Conservation (phyloP, 352 stramenopile species). For the Globisporangium parvum region DNA sequence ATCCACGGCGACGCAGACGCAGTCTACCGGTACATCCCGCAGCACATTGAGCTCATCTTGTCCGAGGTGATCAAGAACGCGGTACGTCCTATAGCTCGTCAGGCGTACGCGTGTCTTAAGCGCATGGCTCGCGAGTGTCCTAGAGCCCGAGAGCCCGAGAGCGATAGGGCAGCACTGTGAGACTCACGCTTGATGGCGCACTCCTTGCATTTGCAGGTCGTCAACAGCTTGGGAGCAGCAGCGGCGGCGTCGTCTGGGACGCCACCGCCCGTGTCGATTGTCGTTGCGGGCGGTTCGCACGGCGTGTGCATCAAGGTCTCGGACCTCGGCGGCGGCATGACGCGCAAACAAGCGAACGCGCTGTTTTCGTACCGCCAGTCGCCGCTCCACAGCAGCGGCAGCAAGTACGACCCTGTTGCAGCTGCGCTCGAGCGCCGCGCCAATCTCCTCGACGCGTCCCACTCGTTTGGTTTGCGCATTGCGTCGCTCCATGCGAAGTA, state of each 20-base stretch:
- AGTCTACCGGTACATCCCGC: constrained; percentile 73
- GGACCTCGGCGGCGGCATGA: constrained; percentile 69
- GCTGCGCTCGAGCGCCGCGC: constrained; percentile 63
- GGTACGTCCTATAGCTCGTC: constrained; percentile 18
- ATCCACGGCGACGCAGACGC: constrained; percentile 43
- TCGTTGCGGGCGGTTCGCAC: constrained; percentile 57
- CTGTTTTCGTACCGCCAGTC: constrained; percentile 60
- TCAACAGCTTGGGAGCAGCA: constrained; percentile 51
- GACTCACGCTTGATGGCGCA: not conserved
- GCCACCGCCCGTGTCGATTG: constrained; percentile 49
- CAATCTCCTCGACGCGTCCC: constrained; percentile 56
- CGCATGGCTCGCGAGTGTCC: too few relatives aligned
- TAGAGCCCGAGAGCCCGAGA: too few relatives aligned
- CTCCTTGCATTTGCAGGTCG: not conserved
- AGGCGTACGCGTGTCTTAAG: not conserved
- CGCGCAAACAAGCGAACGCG: constrained; percentile 60
- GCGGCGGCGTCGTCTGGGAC: constrained; percentile 12
- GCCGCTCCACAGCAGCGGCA: constrained; percentile 5
- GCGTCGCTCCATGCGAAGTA: constrained; percentile 94
- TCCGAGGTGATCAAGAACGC: constrained; percentile 80
- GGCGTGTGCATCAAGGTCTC: constrained; percentile 82
- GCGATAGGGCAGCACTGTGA: not conserved
- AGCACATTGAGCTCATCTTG: constrained; percentile 80
- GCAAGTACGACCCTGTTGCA: constrained; percentile 62
- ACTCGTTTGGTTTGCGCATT: constrained; percentile 90